Percentiles rank a stretch among this genome's conserved stretches.
Conservation (phyloP, 225 moss, liverwort and hornwort genomes). For the Physcomitrium patens region DNA sequence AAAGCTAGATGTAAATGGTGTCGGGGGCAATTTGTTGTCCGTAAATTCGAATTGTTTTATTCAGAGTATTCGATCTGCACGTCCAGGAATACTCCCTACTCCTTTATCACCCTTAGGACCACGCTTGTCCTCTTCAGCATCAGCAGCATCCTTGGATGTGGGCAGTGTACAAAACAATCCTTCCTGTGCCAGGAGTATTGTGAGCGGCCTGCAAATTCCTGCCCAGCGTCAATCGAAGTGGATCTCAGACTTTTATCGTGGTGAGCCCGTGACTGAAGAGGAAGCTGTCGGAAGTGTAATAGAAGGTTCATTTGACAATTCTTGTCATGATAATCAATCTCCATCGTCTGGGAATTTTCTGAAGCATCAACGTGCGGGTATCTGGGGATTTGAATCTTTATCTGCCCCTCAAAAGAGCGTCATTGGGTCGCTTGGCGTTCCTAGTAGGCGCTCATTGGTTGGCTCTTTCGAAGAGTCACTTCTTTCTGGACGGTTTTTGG, state of each 20-base stretch:
- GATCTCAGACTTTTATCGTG: slow-evolving; percentile 37
- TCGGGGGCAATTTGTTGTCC: slow-evolving; percentile 32
- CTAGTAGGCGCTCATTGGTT: slow-evolving; percentile 83
- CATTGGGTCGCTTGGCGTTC: slow-evolving; percentile 59
- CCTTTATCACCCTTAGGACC: slow-evolving; percentile 92
- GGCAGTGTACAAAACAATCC: slow-evolving; percentile 42
- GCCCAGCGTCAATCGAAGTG: slow-evolving; percentile 57
- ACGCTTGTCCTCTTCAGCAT: slow-evolving; percentile 69
- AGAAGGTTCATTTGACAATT: slow-evolving; percentile 55
- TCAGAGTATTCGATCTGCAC: slow-evolving; percentile 66
- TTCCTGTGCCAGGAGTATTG: slow-evolving; percentile 43
- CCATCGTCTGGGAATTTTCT: slow-evolving; percentile 42
- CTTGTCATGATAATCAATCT: slow-evolving; percentile 47
- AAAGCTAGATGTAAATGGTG: slow-evolving; percentile 42
- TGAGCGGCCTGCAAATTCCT: slow-evolving; percentile 47
- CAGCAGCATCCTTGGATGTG: slow-evolving; percentile 35
- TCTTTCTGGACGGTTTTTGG: slow-evolving; percentile 91
- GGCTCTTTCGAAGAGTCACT: slow-evolving; percentile 99
- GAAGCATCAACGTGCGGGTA: slow-evolving; percentile 54
- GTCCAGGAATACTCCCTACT: slow-evolving; percentile 58
- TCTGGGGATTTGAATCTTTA: slow-evolving; percentile 64
- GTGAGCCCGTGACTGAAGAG: slow-evolving; percentile 40
- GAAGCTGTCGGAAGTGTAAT: slow-evolving; percentile 38
- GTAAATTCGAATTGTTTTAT: slow-evolving; percentile 47
- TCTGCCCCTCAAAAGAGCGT: slow-evolving; percentile 73